These are phyloP conservation scores for Fusarium sp. DNA, from an alignment of 2,329 filamentous ascomycete species.

Conservation along the genomic window DNA sequence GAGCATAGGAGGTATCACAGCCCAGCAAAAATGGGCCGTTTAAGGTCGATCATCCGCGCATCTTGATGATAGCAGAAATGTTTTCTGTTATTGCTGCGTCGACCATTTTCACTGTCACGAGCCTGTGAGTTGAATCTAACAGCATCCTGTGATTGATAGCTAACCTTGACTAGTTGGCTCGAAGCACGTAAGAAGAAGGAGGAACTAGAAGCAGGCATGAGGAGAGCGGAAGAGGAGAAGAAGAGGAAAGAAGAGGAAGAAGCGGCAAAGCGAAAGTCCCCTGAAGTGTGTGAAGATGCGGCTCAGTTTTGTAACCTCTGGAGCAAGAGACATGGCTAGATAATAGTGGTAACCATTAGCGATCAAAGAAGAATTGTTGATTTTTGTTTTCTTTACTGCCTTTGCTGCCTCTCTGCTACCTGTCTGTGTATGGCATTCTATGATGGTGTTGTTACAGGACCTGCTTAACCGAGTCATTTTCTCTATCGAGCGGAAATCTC, in stretches of 20 bases:
- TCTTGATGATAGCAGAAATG: not conserved
- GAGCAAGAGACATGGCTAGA: not conserved
- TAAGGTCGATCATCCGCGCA: not conserved
- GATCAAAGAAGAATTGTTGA: not conserved
- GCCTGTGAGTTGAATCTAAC: not conserved
- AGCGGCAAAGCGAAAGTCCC: not conserved
- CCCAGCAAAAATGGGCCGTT: not conserved
- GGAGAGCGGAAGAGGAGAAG: not conserved
- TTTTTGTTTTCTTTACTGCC: not conserved
- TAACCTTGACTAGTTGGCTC: not conserved
- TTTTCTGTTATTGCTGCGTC: not conserved
- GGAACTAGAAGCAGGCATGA: not conserved
- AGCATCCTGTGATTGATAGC: not conserved
- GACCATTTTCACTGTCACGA: not conserved
- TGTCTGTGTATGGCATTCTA: not conserved
- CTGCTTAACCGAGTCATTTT: slow-evolving; percentile 5
- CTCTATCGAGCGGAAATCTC: not conserved
- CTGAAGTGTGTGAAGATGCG: not conserved
- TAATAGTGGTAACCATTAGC: not conserved
- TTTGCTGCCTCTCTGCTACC: not conserved
- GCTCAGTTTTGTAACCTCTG: not conserved
- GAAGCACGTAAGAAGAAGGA: not conserved
- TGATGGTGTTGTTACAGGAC: not conserved
- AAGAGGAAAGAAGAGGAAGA: not conserved
- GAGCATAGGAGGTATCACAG: not conserved